Evolutionary conservation across 768 basidiomycete species (phyloP).

Genomic region (Gautieria morchelliformis): DNA sequence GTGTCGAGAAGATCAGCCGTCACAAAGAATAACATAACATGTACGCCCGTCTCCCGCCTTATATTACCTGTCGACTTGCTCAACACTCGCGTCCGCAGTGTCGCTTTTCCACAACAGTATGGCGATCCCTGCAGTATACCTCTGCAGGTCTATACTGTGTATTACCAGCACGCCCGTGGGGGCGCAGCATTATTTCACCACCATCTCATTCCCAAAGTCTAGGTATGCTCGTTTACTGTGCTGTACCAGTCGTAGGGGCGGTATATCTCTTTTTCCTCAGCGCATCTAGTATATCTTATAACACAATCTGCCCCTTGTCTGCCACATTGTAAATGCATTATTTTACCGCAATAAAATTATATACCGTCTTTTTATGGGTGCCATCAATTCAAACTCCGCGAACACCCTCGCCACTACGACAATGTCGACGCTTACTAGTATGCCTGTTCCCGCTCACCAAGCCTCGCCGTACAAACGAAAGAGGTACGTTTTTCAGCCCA

Average conservation of each 20-base stretch:
- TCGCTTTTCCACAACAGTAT: too few species aligned
- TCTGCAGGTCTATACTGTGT: not conserved
- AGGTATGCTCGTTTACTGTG: too few species aligned
- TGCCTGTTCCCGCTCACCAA: constrained; percentile 2
- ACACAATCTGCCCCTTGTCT: not conserved
- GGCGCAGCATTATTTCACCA: not conserved
- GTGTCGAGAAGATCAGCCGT: constrained; percentile 8
- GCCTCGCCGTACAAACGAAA: constrained; percentile 5
- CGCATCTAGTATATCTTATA: not conserved
- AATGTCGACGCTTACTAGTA: constrained; percentile 8
- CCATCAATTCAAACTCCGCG: not conserved
- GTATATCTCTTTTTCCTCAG: not conserved
- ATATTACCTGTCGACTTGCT: not conserved
- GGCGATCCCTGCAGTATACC: not conserved
- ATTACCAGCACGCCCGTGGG: not conserved
- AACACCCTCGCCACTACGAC: not conserved
- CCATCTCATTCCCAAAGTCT: not conserved
- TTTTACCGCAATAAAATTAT: not conserved
- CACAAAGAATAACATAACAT: constrained; percentile 3
- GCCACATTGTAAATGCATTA: too few species aligned
- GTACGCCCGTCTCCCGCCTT: not conserved
- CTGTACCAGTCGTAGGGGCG: too few species aligned
- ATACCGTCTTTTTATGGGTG: not conserved
- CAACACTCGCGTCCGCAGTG: not conserved
- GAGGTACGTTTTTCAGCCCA: not conserved